Evolutionary conservation across 805 yeast species (phyloP).

Genomic region (Saccharomycopsis sp.): DNA sequence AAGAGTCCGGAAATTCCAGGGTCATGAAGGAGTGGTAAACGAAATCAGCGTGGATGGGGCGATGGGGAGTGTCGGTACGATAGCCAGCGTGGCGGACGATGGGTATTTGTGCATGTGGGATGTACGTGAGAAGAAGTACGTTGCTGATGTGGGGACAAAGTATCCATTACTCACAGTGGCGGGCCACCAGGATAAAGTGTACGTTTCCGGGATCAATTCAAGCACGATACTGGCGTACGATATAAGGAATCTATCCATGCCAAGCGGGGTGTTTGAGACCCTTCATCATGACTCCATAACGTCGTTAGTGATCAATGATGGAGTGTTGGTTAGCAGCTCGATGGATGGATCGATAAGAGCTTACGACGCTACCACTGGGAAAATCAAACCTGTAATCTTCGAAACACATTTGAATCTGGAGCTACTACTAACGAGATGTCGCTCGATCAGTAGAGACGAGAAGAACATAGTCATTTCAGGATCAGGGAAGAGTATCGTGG

Average conservation of each 20-base stretch:
- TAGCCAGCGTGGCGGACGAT: constrained; percentile 58
- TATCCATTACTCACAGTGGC: constrained; percentile 54
- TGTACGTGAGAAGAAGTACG: constrained; percentile 39
- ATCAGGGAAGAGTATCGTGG: constrained; percentile 48
- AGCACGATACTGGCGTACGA: constrained; percentile 56
- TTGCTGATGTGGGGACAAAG: constrained; percentile 33
- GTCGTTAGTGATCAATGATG: constrained; percentile 41
- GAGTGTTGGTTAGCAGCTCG: constrained; percentile 41
- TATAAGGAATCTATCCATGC: constrained; percentile 32
- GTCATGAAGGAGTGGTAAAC: constrained; percentile 47
- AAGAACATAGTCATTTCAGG: constrained; percentile 41
- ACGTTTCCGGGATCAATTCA: constrained; percentile 61
- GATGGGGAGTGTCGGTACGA: constrained; percentile 23
- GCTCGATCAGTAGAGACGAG: constrained; percentile 27
- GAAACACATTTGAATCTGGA: too few species aligned
- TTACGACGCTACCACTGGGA: constrained; percentile 52
- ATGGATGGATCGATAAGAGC: constrained; percentile 49
- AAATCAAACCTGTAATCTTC: too few species aligned
- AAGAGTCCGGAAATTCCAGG: constrained; percentile 44
- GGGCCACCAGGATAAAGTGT: constrained; percentile 27
- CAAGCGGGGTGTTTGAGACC: constrained; percentile 38
- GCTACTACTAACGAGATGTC: constrained; percentile 40
- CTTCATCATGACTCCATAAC: constrained; percentile 47
- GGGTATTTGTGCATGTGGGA: constrained; percentile 61
- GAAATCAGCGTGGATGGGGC: constrained; percentile 33